These are phyloP conservation scores for Blakeslea trispora DNA, from an alignment of 371 early-diverging fungal genomes.

Conservation along the genomic window DNA sequence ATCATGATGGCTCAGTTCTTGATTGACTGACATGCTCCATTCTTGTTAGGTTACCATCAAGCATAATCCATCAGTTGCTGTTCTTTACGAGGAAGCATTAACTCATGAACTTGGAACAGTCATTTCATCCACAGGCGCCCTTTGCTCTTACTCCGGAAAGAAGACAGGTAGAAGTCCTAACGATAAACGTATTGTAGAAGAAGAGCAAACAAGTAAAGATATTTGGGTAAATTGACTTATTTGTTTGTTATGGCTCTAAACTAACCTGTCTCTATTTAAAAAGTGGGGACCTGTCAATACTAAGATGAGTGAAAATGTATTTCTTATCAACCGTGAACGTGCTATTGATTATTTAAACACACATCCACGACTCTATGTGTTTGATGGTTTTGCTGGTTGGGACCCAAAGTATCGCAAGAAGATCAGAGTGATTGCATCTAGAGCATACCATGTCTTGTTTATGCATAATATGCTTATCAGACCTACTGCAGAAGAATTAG, in stretches of 20 bases:
- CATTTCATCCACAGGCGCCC: constrained; percentile 88
- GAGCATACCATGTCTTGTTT: constrained; percentile 95
- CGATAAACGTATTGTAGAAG: constrained; percentile 97
- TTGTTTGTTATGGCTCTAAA: too few relatives aligned
- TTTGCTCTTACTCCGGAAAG: constrained; percentile 87
- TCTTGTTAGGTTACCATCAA: constrained; percentile 61
- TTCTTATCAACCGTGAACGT: constrained; percentile 94
- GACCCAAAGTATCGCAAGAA: constrained; percentile 96
- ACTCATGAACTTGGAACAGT: constrained; percentile 85
- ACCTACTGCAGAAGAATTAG: constrained; percentile 89
- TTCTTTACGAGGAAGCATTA: constrained; percentile 94
- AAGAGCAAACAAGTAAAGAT: constrained; percentile 74
- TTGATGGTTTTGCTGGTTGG: constrained; percentile 95
- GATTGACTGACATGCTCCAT: too few relatives aligned
- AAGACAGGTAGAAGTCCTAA: constrained; percentile 90
- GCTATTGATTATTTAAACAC: constrained; percentile 97
- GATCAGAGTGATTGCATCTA: constrained; percentile 92
- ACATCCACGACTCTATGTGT: constrained; percentile 88
- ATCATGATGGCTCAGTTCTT: too few relatives aligned
- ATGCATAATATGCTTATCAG: constrained; percentile 98
- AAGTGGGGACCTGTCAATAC: constrained; percentile 97
- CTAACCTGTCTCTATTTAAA: background rate
- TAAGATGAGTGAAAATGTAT: constrained; percentile 84
- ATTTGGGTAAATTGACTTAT: constrained; percentile 57
- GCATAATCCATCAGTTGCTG: constrained; percentile 78